phyloP scores from a whole-genome alignment of 2,329 filamentous ascomycete genomes.

The Aspergillus versicolor region DNA sequence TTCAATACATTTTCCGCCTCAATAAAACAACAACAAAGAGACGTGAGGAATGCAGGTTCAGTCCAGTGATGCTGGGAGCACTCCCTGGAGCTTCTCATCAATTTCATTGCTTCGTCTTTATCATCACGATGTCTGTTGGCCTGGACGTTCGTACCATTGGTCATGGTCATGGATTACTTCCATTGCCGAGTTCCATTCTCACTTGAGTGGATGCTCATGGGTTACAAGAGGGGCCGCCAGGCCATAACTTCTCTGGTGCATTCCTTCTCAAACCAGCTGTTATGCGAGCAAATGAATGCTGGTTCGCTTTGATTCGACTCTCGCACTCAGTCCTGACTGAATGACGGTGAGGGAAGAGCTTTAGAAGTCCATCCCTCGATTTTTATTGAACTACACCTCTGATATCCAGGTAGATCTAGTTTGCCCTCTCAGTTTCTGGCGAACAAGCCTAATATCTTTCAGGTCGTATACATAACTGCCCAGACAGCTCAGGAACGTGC shows the following conservation, averaged over 20 bases:
- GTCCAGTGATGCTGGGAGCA: too few species aligned
- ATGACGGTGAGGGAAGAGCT: background rate
- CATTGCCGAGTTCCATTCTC: background rate
- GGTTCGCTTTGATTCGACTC: background rate
- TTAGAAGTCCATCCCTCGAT: background rate
- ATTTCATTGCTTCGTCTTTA: background rate
- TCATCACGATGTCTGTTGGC: background rate
- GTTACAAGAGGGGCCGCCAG: background rate
- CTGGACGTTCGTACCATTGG: background rate
- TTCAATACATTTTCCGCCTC: slow-evolving; percentile 1
- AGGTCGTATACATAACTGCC: background rate
- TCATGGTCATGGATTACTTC: background rate
- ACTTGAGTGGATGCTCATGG: background rate
- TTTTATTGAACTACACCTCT: background rate
- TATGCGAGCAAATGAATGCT: background rate
- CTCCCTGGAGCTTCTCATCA: background rate
- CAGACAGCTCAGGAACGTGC: background rate
- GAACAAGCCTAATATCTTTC: background rate
- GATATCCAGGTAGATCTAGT: background rate
- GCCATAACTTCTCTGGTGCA: background rate
- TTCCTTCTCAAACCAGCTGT: background rate
- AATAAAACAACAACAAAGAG: background rate
- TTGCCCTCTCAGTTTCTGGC: background rate
- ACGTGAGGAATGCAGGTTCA: background rate
- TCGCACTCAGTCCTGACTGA: background rate